phyloP scores from a whole-genome alignment of 2,329 filamentous ascomycete genomes.

The Penicillium brasilianum region DNA sequence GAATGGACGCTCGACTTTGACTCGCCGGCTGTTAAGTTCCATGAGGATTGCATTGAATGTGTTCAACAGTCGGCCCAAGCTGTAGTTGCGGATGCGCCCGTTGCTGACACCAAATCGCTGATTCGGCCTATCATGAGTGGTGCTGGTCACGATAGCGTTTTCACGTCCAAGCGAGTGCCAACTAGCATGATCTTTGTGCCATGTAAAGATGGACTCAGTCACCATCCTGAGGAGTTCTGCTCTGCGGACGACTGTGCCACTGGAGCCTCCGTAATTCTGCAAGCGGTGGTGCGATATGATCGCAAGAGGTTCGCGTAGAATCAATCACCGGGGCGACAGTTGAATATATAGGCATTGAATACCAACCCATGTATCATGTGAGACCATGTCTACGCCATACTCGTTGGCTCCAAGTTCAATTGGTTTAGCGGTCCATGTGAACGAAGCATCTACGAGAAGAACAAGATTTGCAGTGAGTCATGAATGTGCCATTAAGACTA shows the following conservation, averaged over 20 bases:
- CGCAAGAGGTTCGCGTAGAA: constrained; percentile 47
- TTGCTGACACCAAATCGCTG: constrained; percentile 46
- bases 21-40: constrained; percentile 66
- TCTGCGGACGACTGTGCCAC: constrained; percentile 64
- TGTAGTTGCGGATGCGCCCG: constrained; percentile 59
- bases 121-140: constrained; percentile 63
- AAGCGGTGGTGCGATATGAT: constrained; percentile 43
- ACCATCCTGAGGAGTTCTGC: constrained; percentile 68
- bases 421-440: neutral
- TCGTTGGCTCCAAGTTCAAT: constrained; percentile 4
- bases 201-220: constrained; percentile 66
- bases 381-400: constrained; percentile 31
- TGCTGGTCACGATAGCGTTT: constrained; percentile 70
- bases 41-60: constrained; percentile 68
- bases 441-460: constrained; percentile 12
- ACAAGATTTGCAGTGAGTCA: constrained; percentile 27
- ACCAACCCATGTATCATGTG: neutral
- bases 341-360: neutral
- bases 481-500: constrained; percentile 42
- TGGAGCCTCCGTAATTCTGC: constrained; percentile 53
- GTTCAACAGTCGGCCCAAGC: constrained; percentile 65
- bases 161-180: constrained; percentile 63
- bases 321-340: neutral
- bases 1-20: constrained; percentile 67
- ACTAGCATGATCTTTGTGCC: constrained; percentile 72